Conservation (phyloP, 371 early-diverging fungal genomes). For the Parasitella parasitica region DNA sequence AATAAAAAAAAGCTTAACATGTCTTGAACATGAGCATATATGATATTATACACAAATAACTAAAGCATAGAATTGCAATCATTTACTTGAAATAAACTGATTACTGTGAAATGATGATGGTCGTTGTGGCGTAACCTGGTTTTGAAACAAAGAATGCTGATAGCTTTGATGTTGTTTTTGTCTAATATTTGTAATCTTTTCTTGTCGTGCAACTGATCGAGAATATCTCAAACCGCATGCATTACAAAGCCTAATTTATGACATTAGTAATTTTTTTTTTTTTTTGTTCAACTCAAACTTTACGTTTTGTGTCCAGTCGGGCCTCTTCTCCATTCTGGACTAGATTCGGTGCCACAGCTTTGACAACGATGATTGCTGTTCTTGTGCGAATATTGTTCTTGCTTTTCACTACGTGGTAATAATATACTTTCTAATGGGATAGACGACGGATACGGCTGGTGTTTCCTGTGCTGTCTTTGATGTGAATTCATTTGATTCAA, state of each 20-base stretch:
- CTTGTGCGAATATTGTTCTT: conserved; percentile 3
- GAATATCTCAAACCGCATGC: conserved; percentile 51
- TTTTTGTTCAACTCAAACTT: too few relatives aligned
- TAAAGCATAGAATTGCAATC: background rate
- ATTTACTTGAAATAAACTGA: background rate
- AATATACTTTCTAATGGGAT: background rate
- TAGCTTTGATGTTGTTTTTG: conserved; percentile 6
- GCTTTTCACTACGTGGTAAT: background rate
- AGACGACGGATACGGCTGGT: background rate
- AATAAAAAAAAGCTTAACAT: too few relatives aligned
- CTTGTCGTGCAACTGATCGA: conserved; percentile 44
- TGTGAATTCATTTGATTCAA: background rate
- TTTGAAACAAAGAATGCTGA: conserved; percentile 26
- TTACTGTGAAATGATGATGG: background rate
- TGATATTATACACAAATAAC: too few relatives aligned
- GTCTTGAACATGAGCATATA: too few relatives aligned
- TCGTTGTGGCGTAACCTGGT: conserved; percentile 13
- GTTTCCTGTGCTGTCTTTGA: background rate
- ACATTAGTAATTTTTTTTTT: too few relatives aligned
- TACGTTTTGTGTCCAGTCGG: conserved; percentile 55
- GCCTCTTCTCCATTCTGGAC: conserved; percentile 54
- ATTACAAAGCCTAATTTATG: conserved; percentile 39
- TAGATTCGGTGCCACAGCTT: conserved; percentile 46
- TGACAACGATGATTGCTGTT: conserved; percentile 25
- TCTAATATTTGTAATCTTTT: conserved; percentile 21